A percentile compares a stretch with the other conserved stretches of the same genome.
phyloP scores from a whole-genome alignment of 148 eudicot genomes.

The Cornus florida region DNA sequence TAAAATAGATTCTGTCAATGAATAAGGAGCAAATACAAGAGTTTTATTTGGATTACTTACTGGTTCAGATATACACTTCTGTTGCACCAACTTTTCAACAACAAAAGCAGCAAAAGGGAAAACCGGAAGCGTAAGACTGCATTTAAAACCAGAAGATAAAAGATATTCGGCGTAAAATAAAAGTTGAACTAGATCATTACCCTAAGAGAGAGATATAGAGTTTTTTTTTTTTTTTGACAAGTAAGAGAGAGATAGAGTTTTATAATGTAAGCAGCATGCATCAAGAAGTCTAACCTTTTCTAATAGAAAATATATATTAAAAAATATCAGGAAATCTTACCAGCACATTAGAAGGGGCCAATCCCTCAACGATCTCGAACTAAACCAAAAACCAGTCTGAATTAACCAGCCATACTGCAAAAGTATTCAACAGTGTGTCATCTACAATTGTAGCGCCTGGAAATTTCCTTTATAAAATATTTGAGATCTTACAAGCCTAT shows the following conservation, averaged over 20 bases:
- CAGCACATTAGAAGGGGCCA: constrained; percentile 98
- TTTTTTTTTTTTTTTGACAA: too few relatives aligned
- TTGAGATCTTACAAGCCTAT: not conserved
- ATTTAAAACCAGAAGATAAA: constrained; percentile 12
- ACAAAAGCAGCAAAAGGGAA: constrained; percentile 75
- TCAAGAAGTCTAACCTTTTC: not conserved
- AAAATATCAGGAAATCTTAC: constrained; percentile 35
- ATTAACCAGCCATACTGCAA: constrained; percentile 95
- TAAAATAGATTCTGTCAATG: not conserved
- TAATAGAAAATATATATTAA: not conserved
- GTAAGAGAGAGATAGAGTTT: not conserved
- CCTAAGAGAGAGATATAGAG: constrained; percentile 1
- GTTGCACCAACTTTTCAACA: constrained; percentile 69
- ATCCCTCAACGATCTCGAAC: constrained; percentile 83
- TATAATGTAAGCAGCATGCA: not conserved
- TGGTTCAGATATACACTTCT: constrained; percentile 51
- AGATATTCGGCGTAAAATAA: constrained; percentile 7
- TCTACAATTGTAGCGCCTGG: not conserved
- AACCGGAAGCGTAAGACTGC: constrained; percentile 71
- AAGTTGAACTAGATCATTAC: constrained; percentile 7
- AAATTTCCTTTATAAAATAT: not conserved
- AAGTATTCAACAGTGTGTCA: constrained; percentile 8
- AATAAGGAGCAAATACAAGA: not conserved
- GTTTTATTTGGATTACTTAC: constrained; percentile 41
- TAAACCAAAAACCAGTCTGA: constrained; percentile 85